Base-by-base conservation (phyloP, 352 stramenopile species). In the Globisporangium acanthophoron region DNA sequence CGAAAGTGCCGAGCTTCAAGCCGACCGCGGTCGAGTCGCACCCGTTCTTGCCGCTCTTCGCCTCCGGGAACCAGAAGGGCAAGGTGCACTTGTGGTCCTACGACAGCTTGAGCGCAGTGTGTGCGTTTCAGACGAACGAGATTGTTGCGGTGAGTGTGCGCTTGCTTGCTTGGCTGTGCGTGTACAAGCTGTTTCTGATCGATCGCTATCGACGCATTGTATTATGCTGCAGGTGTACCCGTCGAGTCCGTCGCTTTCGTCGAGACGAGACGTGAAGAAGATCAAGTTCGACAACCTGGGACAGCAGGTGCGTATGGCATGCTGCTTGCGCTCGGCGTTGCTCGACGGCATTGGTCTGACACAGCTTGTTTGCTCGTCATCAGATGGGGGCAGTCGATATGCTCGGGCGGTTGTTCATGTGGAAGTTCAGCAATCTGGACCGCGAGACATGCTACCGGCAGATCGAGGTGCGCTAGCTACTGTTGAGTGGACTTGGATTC, bases 1-100 rank as follows among this genome's bases (percentile, higher is more conserved):
- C 64, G 5, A 92, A 87, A 61, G 61, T 73, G 11, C 67, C 73
- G 41, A 89, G 67, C 50, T 93, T 92, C 57, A 92, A 92, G 43
- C 86, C 86, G 9, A 90, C 78, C 7, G 74, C 78, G 1, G 62
- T 95, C 20, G 66, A 81, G 48, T 87, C 82, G 1, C 86, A 95
- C 54, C 86, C 86, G 8, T 88, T 83, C 46, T 59, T 95, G 11
- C 79, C 86, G 18, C 61, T 93, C 9, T 95, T 94, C 51, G 80
- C 85, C 40, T 92, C 84, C 1, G 86, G 86, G 41, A 92, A 82
- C 50, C 76, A 88, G 47, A 92, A 92, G 54, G 86, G 86, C 1
- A 76, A 76, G 51, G 70, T 94, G 29, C 84, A 94, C 57, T 44
- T 95, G 52, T 95, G 84, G 86, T 90, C 84, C 0, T 95, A 84